A percentile compares a stretch with the other conserved stretches of the same genome.
phyloP scores from a whole-genome alignment of 495 filamentous ascomycete species.

The Hypoxylon cercidicola region DNA sequence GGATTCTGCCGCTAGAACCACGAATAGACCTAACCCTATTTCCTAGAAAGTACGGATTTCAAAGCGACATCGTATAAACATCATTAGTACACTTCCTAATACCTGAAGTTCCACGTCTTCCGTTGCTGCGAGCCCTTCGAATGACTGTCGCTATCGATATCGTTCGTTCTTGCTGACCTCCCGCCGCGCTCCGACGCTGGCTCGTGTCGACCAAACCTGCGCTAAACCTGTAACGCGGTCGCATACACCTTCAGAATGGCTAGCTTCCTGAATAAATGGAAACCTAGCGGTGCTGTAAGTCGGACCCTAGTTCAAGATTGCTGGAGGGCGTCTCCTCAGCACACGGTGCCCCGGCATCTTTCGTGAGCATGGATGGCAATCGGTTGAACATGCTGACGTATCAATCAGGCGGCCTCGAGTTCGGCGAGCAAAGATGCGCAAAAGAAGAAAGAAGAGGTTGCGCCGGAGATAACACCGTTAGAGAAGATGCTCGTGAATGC shows the following conservation, averaged over 20 bases:
- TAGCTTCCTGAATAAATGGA: slow-evolving; percentile 58
- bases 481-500: slow-evolving; percentile 85
- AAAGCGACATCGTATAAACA: slow-evolving; percentile 15
- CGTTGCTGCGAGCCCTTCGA: slow-evolving; percentile 27
- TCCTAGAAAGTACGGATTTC: slow-evolving; percentile 3
- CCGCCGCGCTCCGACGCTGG: slow-evolving; percentile 45
- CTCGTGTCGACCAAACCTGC: slow-evolving; percentile 31
- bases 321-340: not conserved
- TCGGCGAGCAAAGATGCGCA: slow-evolving; percentile 53
- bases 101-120: slow-evolving; percentile 6
- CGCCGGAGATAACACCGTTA: slow-evolving; percentile 76
- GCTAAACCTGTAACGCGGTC: slow-evolving; percentile 9
- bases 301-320: slow-evolving; percentile 4
- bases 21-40: slow-evolving; percentile 5
- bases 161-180: slow-evolving; percentile 30
- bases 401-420: slow-evolving; percentile 48
- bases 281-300: slow-evolving; percentile 49
- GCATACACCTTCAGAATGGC: slow-evolving; percentile 46
- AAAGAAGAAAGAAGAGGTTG: slow-evolving; percentile 77
- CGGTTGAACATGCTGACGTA: slow-evolving; percentile 33
- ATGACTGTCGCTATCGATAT: slow-evolving; percentile 41
- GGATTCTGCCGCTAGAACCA: slow-evolving; percentile 5
- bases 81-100: slow-evolving; percentile 11
- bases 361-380: slow-evolving; percentile 10
- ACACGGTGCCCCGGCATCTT: slow-evolving; percentile 4